Percentiles rank a stretch among this genome's conserved stretches.
These are phyloP conservation scores for Yarrowia sp. DNA, from an alignment of 805 yeast species.

Conservation along the genomic window DNA sequence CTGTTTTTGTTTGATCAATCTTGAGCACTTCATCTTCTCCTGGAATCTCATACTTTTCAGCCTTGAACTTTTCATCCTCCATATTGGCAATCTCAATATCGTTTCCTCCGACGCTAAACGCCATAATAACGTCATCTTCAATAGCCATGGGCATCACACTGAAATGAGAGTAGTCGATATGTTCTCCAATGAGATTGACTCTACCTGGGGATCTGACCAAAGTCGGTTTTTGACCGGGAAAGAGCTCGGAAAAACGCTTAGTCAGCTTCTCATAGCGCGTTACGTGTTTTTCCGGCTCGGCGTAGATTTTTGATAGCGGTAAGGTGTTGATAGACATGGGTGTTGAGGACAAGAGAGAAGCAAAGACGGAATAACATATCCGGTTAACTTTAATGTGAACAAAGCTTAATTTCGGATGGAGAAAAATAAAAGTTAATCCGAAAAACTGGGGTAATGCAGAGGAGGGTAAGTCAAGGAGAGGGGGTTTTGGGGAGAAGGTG, in stretches of 20 bases:
- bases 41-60: conserved; percentile 29
- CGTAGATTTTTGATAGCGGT: conserved; percentile 28
- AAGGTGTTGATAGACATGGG: not conserved
- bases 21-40: conserved; percentile 34
- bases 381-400: not conserved
- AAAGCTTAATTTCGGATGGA: not conserved
- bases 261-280: conserved; percentile 30
- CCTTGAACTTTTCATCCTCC: conserved; percentile 36
- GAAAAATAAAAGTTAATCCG: not conserved
- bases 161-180: conserved; percentile 65
- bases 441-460: not conserved
- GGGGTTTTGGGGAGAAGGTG: not conserved
- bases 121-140: conserved; percentile 59
- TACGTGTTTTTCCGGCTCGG: conserved; percentile 30
- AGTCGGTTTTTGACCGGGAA: conserved; percentile 38
- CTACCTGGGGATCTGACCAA: conserved; percentile 71
- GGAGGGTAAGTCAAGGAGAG: not conserved
- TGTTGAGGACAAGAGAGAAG: not conserved
- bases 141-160: conserved; percentile 74
- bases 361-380: not conserved
- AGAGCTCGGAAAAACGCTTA: conserved; percentile 30
- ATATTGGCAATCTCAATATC: conserved; percentile 41
- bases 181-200: conserved; percentile 73
- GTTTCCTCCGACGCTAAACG: conserved; percentile 32
- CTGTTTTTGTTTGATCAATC: conserved; percentile 51